Evolutionary conservation across 306 rosid species (phyloP).

Genomic region (Cucumis cinereus): DNA sequence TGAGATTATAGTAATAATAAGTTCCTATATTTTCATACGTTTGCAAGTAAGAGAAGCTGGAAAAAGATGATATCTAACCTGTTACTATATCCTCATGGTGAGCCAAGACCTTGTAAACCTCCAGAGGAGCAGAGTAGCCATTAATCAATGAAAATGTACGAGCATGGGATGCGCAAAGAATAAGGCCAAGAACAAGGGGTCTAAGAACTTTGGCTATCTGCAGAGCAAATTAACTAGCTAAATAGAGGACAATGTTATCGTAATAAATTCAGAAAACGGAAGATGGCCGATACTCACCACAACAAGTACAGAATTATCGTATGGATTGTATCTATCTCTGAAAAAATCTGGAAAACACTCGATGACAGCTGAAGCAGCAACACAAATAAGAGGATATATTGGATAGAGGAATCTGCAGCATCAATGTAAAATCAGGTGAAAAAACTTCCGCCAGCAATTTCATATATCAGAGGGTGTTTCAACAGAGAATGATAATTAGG

Average conservation of each 20-base stretch:
- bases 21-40: neutral
- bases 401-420: slow-evolving; percentile 89
- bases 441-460: neutral
- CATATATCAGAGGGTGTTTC: neutral
- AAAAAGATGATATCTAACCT: slow-evolving; percentile 29
- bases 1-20: neutral
- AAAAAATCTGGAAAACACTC: slow-evolving; percentile 93
- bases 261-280: slow-evolving; percentile 1
- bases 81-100: slow-evolving; percentile 58
- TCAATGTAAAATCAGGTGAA: slow-evolving; percentile 2
- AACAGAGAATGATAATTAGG: neutral
- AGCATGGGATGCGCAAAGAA: slow-evolving; percentile 77
- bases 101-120: slow-evolving; percentile 77
- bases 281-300: slow-evolving; percentile 28
- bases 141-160: slow-evolving; percentile 87
- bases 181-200: slow-evolving; percentile 68
- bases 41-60: neutral
- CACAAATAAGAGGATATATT: slow-evolving; percentile 83
- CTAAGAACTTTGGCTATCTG: slow-evolving; percentile 70
- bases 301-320: slow-evolving; percentile 25
- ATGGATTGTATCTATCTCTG: slow-evolving; percentile 46
- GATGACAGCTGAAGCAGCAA: slow-evolving; percentile 94
- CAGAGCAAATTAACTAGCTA: slow-evolving; percentile 10
- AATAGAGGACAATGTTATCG: slow-evolving; percentile 1
- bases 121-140: slow-evolving; percentile 92